phyloP scores from a whole-genome alignment of 495 filamentous ascomycete species.

The Astrothelium subdiscretum region DNA sequence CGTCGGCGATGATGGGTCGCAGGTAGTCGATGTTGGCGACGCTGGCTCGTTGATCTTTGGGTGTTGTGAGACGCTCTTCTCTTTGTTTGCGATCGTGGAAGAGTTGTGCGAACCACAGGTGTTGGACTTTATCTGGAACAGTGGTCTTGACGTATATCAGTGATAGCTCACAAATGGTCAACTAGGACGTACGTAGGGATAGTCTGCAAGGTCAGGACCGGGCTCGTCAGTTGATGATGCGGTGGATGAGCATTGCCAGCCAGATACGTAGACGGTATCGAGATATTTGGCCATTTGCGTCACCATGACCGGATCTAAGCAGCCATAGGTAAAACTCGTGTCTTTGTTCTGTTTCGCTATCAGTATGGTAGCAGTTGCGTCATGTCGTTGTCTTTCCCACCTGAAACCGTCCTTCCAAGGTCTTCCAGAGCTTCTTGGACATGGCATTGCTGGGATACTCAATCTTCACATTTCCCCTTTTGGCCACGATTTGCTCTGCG shows the following conservation, averaged over 20 bases:
- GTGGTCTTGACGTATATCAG: slow-evolving; percentile 53
- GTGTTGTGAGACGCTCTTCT: slow-evolving; percentile 76
- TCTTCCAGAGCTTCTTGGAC: slow-evolving; percentile 90
- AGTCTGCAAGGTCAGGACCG: slow-evolving; percentile 94
- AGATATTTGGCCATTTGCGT: slow-evolving; percentile 99
- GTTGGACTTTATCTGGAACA: slow-evolving; percentile 93
- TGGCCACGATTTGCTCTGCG: slow-evolving; percentile 91
- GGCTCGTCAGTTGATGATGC: slow-evolving; percentile 91
- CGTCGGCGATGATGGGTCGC: slow-evolving; percentile 91
- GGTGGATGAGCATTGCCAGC: slow-evolving; percentile 96
- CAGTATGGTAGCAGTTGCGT: not conserved
- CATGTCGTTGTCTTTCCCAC: slow-evolving; percentile 32
- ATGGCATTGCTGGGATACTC: slow-evolving; percentile 80
- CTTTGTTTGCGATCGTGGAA: slow-evolving; percentile 99
- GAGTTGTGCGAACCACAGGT: slow-evolving; percentile 94
- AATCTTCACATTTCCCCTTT: slow-evolving; percentile 84
- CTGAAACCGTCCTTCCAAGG: slow-evolving; percentile 73
- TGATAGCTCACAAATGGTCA: not conserved
- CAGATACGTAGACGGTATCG: slow-evolving; percentile 96
- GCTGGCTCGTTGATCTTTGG: slow-evolving; percentile 58
- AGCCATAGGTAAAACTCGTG: slow-evolving; percentile 90
- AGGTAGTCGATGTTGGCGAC: slow-evolving; percentile 86
- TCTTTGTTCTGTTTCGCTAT: slow-evolving; percentile 50
- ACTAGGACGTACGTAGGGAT: slow-evolving; percentile 65
- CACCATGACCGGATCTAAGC: slow-evolving; percentile 93